These are phyloP conservation scores for Warburgia ugandensis DNA, from an alignment of 164 flowering plant species.

Conservation along the genomic window DNA sequence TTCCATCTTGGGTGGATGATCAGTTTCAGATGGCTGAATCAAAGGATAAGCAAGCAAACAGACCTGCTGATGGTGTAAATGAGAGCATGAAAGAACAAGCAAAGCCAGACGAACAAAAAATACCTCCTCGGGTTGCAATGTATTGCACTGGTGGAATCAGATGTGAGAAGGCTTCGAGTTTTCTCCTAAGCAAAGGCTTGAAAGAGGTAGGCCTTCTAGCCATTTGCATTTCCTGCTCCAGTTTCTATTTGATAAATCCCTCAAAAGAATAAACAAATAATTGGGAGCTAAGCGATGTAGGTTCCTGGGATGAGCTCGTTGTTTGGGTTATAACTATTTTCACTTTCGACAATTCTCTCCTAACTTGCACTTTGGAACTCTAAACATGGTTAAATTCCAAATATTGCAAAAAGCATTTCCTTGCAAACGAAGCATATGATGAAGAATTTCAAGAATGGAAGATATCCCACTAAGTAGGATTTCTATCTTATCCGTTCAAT, in stretches of 20 bases:
- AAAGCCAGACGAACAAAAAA: conserved; percentile 18
- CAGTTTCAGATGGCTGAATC: conserved; percentile 29
- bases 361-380: too few relatives aligned
- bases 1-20: conserved; percentile 88
- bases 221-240: not conserved
- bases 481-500: too few relatives aligned
- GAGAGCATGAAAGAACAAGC: conserved; percentile 10
- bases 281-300: too few relatives aligned
- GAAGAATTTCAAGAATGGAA: too few relatives aligned
- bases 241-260: not conserved
- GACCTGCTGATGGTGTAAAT: conserved; percentile 17
- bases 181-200: conserved; percentile 81
- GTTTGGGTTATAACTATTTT: too few relatives aligned
- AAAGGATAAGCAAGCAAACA: conserved; percentile 12
- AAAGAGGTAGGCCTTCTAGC: conserved; percentile 56
- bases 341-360: too few relatives aligned
- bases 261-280: not conserved
- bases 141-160: conserved; percentile 98
- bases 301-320: too few relatives aligned
- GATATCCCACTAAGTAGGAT: too few relatives aligned
- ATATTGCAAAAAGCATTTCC: too few relatives aligned
- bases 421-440: too few relatives aligned
- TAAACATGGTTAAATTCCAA: too few relatives aligned
- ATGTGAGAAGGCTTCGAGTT: conserved; percentile 97
- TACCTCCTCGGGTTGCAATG: conserved; percentile 80